Evolutionary conservation across 176 grass and related monocot genomes (phyloP).

Genomic region (Miscanthus lutarioriparius): DNA sequence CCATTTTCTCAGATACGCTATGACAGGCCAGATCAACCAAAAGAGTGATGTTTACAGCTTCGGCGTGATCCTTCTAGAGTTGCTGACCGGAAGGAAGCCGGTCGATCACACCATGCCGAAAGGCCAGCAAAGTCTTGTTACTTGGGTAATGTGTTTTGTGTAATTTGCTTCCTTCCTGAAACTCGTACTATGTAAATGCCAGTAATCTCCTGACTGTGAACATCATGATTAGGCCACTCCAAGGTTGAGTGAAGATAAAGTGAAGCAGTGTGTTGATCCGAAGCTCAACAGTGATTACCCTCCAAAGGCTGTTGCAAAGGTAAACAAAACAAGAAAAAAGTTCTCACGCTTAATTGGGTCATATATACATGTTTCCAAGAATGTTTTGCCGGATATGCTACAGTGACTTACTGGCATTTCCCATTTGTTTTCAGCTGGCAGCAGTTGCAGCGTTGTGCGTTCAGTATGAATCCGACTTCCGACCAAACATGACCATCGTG

Average conservation of each 20-base stretch:
- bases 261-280: conserved; percentile 87
- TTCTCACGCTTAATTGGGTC: neutral
- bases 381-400: neutral
- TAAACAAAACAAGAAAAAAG: conserved; percentile 22
- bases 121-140: conserved; percentile 91
- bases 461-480: conserved; percentile 82
- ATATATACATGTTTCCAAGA: neutral
- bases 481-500: conserved; percentile 91
- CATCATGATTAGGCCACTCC: conserved; percentile 66
- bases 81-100: conserved; percentile 80
- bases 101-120: conserved; percentile 89
- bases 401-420: neutral
- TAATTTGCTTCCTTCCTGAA: neutral
- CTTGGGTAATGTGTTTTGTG: conserved; percentile 48
- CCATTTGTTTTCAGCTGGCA: conserved; percentile 58
- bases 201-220: neutral
- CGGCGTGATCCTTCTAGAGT: conserved; percentile 71
- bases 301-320: conserved; percentile 90
- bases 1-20: conserved; percentile 56
- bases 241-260: conserved; percentile 90
- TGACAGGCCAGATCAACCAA: conserved; percentile 88
- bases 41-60: conserved; percentile 89
- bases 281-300: conserved; percentile 84
- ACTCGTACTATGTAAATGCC: neutral
- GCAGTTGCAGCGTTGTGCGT: conserved; percentile 80